Percentiles rank a stretch among this genome's conserved stretches.
phyloP scores from a whole-genome alignment of 2,329 filamentous ascomycete species.

The Xylariales sp. region DNA sequence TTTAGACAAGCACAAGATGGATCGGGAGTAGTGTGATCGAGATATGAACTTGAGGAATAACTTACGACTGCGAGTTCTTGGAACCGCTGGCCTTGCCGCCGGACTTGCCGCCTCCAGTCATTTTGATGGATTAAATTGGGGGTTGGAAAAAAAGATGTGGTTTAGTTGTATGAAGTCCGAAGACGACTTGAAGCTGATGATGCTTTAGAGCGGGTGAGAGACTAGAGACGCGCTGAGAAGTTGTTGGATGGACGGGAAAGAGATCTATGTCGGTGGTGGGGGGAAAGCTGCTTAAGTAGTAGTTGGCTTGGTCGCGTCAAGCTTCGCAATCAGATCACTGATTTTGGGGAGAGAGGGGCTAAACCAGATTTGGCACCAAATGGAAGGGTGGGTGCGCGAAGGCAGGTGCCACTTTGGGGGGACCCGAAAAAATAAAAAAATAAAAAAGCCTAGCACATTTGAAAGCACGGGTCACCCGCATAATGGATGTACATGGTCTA shows the following conservation, averaged over 20 bases:
- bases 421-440: no score
- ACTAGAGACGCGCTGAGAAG: no score
- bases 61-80: slow-evolving; percentile 99
- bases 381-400: not conserved
- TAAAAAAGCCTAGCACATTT: no score
- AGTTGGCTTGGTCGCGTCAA: slow-evolving; percentile 27
- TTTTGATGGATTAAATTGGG: slow-evolving; percentile 63
- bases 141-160: slow-evolving; percentile 18
- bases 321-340: slow-evolving; percentile 13
- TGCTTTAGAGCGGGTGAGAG: slow-evolving; percentile 7
- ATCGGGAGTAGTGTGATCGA: slow-evolving; percentile 8
- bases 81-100: slow-evolving; percentile 98
- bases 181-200: slow-evolving; percentile 11
- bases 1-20: slow-evolving; percentile 6
- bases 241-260: slow-evolving; percentile 23
- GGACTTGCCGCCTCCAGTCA: slow-evolving; percentile 99
- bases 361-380: slow-evolving; percentile 3
- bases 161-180: slow-evolving; percentile 11
- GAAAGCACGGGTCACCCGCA: no score
- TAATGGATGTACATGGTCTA: no score
- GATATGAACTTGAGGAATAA: slow-evolving; percentile 22
- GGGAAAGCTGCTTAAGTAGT: slow-evolving; percentile 28
- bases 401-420: no score
- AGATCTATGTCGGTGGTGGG: slow-evolving; percentile 33
- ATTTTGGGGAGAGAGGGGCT: slow-evolving; percentile 4